Percentiles rank a stretch among this genome's conserved stretches.
phyloP scores from a whole-genome alignment of 352 stramenopile genomes.

The Pythium pyrilobum region DNA sequence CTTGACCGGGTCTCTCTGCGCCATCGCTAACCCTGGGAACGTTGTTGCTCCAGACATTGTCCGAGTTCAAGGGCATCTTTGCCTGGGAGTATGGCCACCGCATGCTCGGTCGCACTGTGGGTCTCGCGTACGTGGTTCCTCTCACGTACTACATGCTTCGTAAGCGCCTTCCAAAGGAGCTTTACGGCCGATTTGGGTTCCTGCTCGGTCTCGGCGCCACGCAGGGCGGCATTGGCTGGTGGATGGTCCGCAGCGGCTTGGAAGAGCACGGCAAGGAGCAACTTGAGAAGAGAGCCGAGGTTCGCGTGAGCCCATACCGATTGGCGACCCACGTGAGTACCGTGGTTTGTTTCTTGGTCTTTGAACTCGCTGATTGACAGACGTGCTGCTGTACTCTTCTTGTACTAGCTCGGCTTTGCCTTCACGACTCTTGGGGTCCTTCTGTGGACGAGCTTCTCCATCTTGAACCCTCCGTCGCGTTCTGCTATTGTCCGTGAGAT shows the following conservation, averaged over 20 bases:
- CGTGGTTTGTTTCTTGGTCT: not conserved
- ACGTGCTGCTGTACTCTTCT: not conserved
- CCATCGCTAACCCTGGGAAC: not conserved
- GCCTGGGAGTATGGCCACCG: conserved; percentile 95
- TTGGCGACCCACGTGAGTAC: conserved; percentile 91
- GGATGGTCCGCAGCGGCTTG: conserved; percentile 99
- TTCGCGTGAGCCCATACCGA: conserved; percentile 96
- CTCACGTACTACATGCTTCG: conserved; percentile 91
- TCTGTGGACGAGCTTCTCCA: conserved; percentile 93
- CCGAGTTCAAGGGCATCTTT: conserved; percentile 99
- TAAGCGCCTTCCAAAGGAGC: conserved; percentile 68
- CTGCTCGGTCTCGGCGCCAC: conserved; percentile 62
- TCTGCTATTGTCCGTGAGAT: conserved; percentile 62
- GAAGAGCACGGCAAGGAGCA: conserved; percentile 89
- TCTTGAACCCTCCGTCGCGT: conserved; percentile 74
- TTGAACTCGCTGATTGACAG: not conserved
- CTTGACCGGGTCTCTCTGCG: too few relatives aligned
- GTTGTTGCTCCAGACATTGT: conserved; percentile 73
- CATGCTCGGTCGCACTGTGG: conserved; percentile 96
- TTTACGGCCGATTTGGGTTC: conserved; percentile 61
- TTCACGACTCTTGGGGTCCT: conserved; percentile 96
- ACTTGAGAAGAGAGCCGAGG: conserved; percentile 86
- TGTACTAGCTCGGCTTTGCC: conserved; percentile 87
- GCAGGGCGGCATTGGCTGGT: conserved; percentile 94
- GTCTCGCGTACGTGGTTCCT: conserved; percentile 90